phyloP scores from a whole-genome alignment of 805 yeast species.

The Ogataea kodamae region DNA sequence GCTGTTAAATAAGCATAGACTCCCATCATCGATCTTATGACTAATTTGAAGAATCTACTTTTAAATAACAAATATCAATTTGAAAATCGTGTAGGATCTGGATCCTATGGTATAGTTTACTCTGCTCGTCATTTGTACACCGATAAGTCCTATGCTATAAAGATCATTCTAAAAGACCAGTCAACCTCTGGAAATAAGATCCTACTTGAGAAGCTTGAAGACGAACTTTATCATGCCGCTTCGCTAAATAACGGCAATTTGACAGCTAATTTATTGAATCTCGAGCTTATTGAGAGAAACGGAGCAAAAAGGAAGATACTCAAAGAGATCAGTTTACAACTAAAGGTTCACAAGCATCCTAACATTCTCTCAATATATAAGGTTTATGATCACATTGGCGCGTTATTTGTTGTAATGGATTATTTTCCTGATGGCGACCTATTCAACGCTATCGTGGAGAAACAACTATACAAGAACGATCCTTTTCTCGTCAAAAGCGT shows the following conservation, averaged over 20 bases:
- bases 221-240: conserved; percentile 24
- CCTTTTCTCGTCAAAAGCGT: conserved; percentile 51
- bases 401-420: conserved; percentile 77
- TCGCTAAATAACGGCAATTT: conserved; percentile 26
- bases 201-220: conserved; percentile 30
- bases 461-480: conserved; percentile 54
- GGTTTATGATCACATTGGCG: conserved; percentile 58
- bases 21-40: too few relatives aligned
- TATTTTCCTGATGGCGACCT: conserved; percentile 83
- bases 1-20: too few relatives aligned
- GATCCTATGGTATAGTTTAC: conserved; percentile 83
- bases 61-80: conserved; percentile 39
- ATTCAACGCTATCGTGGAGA: conserved; percentile 79
- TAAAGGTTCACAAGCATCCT: conserved; percentile 72
- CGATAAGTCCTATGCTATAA: conserved; percentile 60
- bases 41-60: conserved; percentile 29
- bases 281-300: conserved; percentile 34
- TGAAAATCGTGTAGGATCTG: conserved; percentile 65
- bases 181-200: conserved; percentile 32
- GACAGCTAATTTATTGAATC: conserved; percentile 32
- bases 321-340: conserved; percentile 71
- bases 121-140: conserved; percentile 55
- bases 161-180: conserved; percentile 55
- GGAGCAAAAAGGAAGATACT: conserved; percentile 39
- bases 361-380: conserved; percentile 74